Evolutionary conservation across 805 yeast genomes (phyloP).

Genomic region (Myxozyma nipponensis): DNA sequence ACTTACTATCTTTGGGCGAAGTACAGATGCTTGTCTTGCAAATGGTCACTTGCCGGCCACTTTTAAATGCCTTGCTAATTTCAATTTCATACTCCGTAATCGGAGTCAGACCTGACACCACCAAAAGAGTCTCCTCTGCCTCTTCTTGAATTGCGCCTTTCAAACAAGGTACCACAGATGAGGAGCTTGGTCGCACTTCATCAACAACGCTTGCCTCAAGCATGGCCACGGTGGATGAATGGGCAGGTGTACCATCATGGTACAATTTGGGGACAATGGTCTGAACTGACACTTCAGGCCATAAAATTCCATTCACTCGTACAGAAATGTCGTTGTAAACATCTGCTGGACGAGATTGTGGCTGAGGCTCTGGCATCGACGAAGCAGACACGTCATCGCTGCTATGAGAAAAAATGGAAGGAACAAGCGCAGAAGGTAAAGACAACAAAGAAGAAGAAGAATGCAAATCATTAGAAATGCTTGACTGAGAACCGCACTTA

Average conservation of each 20-base stretch:
- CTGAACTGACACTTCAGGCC: conserved; percentile 63
- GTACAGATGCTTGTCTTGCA: conserved; percentile 24
- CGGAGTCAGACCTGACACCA: conserved; percentile 63
- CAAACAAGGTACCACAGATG: background rate
- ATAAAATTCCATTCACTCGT: conserved; percentile 59
- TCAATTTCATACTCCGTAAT: conserved; percentile 60
- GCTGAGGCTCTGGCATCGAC: conserved; percentile 1
- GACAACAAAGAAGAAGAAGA: conserved; percentile 10
- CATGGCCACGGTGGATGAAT: conserved; percentile 12
- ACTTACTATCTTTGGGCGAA: conserved; percentile 22
- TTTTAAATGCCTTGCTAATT: conserved; percentile 39
- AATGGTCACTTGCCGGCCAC: conserved; percentile 20
- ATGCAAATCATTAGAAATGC: conserved; percentile 1
- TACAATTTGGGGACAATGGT: conserved; percentile 30
- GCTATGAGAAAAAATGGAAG: conserved; percentile 19
- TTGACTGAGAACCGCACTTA: too few species aligned
- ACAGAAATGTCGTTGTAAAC: conserved; percentile 28
- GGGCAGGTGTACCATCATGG: conserved; percentile 6
- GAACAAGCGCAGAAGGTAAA: conserved; percentile 18
- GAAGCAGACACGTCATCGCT: conserved; percentile 3
- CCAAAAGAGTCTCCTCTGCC: conserved; percentile 47
- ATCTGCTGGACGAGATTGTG: background rate
- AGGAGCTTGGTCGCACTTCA: background rate
- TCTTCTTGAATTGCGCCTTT: background rate
- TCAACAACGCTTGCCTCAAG: conserved; percentile 17